A percentile compares a stretch with the other conserved stretches of the same genome.
phyloP scores from a whole-genome alignment of 73 alveolate genomes.

The Uronychia binucleata region DNA sequence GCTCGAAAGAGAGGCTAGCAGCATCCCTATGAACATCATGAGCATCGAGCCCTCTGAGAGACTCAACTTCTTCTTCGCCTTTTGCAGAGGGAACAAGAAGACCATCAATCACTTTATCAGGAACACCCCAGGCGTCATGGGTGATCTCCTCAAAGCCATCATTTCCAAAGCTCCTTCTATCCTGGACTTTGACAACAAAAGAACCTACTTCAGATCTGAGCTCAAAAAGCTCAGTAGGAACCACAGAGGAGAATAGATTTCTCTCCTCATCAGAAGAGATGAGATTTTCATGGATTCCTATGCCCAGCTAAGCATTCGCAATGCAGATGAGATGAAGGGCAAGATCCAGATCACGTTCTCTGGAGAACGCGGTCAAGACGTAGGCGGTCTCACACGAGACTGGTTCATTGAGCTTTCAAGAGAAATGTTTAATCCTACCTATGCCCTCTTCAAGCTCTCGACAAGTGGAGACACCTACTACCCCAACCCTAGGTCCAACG shows the following conservation, averaged over 20 bases:
- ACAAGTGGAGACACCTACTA: conserved; percentile 76
- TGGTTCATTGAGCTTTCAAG: conserved; percentile 97
- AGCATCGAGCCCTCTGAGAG: no score
- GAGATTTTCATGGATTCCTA: conserved; percentile 80
- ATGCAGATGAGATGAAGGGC: conserved; percentile 80
- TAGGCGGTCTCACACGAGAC: conserved; percentile 99
- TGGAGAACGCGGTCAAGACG: conserved; percentile 98
- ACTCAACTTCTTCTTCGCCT: no score
- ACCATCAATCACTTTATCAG: no score
- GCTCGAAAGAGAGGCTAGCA: no score
- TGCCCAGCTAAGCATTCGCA: conserved; percentile 59
- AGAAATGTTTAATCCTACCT: conserved; percentile 98
- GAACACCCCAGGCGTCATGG: no score
- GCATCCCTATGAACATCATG: no score
- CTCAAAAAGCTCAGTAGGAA: conserved; percentile 39
- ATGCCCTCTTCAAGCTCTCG: conserved; percentile 83
- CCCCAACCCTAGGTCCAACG: conserved; percentile 76
- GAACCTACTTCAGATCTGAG: conserved; percentile 77
- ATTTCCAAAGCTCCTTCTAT: conserved; percentile 52
- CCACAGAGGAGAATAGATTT: conserved; percentile 45
- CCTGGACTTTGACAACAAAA: conserved; percentile 85
- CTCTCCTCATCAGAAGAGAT: conserved; percentile 66
- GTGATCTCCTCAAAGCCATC: neutral
- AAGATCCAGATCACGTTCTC: conserved; percentile 70
- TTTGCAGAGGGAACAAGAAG: no score